Conservation (phyloP, 129 eudicot species). For the Centella asiatica region DNA sequence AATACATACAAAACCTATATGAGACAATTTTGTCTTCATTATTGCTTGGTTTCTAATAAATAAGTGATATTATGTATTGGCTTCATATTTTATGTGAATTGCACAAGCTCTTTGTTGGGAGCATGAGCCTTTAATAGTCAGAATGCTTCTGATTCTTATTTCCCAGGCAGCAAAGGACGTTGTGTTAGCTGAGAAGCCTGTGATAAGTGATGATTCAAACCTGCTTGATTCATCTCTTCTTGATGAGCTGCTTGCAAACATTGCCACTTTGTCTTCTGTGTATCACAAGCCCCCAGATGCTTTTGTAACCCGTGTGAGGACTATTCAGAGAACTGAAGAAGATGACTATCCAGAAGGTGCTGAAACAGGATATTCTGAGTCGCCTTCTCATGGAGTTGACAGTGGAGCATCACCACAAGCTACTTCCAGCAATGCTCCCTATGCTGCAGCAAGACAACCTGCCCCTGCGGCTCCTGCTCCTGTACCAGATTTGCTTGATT, state of each 20-base stretch:
- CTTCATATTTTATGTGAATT: too few relatives aligned
- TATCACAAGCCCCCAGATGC: slow-evolving; percentile 96
- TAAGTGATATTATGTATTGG: too few relatives aligned
- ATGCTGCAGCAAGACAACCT: slow-evolving; percentile 39
- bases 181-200: slow-evolving; percentile 91
- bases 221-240: slow-evolving; percentile 86
- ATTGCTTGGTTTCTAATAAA: too few relatives aligned
- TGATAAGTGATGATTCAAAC: slow-evolving; percentile 91
- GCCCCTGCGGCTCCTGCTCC: slow-evolving; percentile 52
- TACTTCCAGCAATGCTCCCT: slow-evolving; percentile 31
- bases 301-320: slow-evolving; percentile 80
- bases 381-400: slow-evolving; percentile 50
- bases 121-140: neutral
- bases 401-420: slow-evolving; percentile 54
- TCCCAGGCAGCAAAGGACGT: slow-evolving; percentile 96
- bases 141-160: neutral
- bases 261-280: slow-evolving; percentile 87
- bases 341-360: slow-evolving; percentile 80
- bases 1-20: too few relatives aligned
- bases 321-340: slow-evolving; percentile 73
- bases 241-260: slow-evolving; percentile 87
- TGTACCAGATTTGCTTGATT: slow-evolving; percentile 84
- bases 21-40: too few relatives aligned
- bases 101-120: too few relatives aligned
- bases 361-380: slow-evolving; percentile 69